Base-by-base conservation (phyloP, 495 filamentous ascomycete species). In the Talaromyces wortmannii region DNA sequence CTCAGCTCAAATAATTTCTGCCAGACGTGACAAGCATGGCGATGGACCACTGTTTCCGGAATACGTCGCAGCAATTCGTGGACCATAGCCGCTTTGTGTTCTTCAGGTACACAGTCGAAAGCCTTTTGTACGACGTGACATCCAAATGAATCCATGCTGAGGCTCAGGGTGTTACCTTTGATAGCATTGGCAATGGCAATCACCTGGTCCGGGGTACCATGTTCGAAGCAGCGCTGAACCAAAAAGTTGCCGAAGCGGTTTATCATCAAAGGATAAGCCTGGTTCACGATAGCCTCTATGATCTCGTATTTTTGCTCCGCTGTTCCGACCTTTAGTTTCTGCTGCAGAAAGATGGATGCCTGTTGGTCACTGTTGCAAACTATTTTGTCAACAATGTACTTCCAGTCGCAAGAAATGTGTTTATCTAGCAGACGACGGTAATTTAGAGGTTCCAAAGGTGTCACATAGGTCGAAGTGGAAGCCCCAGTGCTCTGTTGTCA, bases 301-400 rank as follows among this genome's bases (percentile, higher is more conserved):
- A 98, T 97, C 52, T 96, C 91, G 62, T 88, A 95, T 67, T 96
- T 97, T 71, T 97, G 95, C 64, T 97, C 92, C 0, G 85, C 78
- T 10, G 94, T 97, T 52, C 90, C 91, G 54, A 97, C 89, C 74
- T 98, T 98, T 56, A 98, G 88, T 76, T 98, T 98, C 70, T 98
- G 95, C 68, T 98, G 94, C 29, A 98, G 74, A 70, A 98, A 97
- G 59, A 98, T 97, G 1, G 95, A 97, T 13, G 94, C 95, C 70
- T 98, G 94, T 66, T 98, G 94, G 63, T 98, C 94, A 66, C 97
- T 97, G 72, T 90, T 96, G 84, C 91, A 95, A 51, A 97, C 91
- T 65, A 98, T 98, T 77, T 97, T 98, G 71, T 97, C 95, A 40
- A 98, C 92, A 59, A 98, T 97, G 64, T 96, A 96, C 71, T 92